Conservation (phyloP, 2,329 filamentous ascomycete species). For the Rachicladosporium sp. region DNA sequence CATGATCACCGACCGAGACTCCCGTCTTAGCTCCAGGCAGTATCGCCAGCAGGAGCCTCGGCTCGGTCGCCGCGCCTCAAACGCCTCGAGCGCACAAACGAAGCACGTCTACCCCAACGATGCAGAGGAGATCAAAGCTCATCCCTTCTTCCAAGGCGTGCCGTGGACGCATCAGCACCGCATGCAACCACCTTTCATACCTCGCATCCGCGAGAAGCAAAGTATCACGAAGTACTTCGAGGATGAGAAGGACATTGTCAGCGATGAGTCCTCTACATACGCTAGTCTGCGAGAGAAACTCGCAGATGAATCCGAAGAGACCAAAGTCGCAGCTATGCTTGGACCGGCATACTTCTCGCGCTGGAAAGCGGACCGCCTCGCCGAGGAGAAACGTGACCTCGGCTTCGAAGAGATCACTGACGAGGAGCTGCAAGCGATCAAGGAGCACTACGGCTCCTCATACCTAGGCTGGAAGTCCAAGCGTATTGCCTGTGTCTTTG, state of each 20-base stretch:
- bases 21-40: conserved; percentile 61
- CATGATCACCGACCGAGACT: conserved; percentile 61
- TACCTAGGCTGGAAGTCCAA: conserved; percentile 20
- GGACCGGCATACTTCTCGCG: conserved; percentile 10
- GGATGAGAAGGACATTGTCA: conserved; percentile 56
- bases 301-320: conserved; percentile 6
- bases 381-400: conserved; percentile 18
- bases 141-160: conserved; percentile 72
- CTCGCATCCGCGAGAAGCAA: conserved; percentile 46
- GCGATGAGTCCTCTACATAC: conserved; percentile 19
- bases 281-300: conserved; percentile 12
- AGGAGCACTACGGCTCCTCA: conserved; percentile 17
- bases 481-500: conserved; percentile 7
- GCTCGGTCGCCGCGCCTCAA: conserved; percentile 26
- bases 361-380: conserved; percentile 14
- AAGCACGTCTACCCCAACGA: conserved; percentile 65
- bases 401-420: conserved; percentile 19
- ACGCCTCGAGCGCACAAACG: conserved; percentile 31
- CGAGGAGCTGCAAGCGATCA: conserved; percentile 18
- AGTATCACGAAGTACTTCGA: conserved; percentile 75
- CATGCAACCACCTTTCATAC: conserved; percentile 65
- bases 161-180: conserved; percentile 65
- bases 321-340: conserved; percentile 3
- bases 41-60: conserved; percentile 56
- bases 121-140: conserved; percentile 77